Evolutionary conservation across 768 basidiomycete genomes (phyloP).

Genomic region (Amylocystis lapponica): DNA sequence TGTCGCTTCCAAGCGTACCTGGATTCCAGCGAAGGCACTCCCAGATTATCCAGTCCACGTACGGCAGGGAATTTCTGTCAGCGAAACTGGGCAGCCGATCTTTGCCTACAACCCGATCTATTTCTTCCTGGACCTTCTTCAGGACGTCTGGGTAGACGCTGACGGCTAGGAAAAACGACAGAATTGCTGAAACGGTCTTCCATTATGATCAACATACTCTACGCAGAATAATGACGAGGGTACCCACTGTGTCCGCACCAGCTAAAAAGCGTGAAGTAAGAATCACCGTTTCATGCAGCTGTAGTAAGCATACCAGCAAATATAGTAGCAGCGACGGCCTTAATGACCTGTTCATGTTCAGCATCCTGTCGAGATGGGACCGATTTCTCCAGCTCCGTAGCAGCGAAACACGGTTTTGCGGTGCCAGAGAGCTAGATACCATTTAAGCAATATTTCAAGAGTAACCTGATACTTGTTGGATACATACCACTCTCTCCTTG

Average conservation of each 20-base stretch:
- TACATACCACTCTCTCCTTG: conserved; percentile 2
- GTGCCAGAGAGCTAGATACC: neutral
- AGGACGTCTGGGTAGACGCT: conserved; percentile 26
- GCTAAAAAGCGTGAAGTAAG: conserved; percentile 3
- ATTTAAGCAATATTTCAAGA: neutral
- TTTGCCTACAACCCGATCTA: conserved; percentile 33
- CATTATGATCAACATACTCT: neutral
- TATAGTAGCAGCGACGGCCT: conserved; percentile 13
- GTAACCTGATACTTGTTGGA: neutral
- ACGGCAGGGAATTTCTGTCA: conserved; percentile 22
- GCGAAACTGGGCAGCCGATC: conserved; percentile 25
- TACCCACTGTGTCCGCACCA: conserved; percentile 16
- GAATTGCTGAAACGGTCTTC: conserved; percentile 17
- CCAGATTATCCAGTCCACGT: conserved; percentile 24
- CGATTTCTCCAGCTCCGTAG: conserved; percentile 3
- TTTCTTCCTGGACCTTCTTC: conserved; percentile 29
- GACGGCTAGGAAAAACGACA: conserved; percentile 30
- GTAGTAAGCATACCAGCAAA: conserved; percentile 13
- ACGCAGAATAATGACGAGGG: neutral
- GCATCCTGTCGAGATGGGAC: conserved; percentile 6
- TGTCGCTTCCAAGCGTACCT: neutral
- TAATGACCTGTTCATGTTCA: conserved; percentile 12
- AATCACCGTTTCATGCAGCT: neutral
- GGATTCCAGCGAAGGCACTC: conserved; percentile 28
- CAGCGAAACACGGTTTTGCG: neutral